Base-by-base conservation (phyloP, 2,329 filamentous ascomycete genomes). In the Clonostachys sp. region DNA sequence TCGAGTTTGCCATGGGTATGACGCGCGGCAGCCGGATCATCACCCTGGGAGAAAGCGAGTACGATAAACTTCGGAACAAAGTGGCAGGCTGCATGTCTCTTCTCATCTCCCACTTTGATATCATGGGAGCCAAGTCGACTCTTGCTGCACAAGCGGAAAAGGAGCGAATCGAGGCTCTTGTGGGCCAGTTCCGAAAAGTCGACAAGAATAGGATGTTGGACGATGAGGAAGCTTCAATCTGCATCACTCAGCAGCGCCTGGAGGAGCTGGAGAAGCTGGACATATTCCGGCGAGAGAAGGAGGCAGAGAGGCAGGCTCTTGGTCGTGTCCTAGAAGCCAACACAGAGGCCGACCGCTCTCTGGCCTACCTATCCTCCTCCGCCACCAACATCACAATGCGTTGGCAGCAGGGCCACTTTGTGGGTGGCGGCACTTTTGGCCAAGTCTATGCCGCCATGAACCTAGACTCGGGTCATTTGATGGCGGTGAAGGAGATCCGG, bases 331-430 rank as follows among this genome's bases (percentile, higher is more conserved):
- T 99, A 51, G 94, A 99, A 70, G 91, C 91, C 50, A 92, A 87
- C 47, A 97, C 95, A 63, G 94, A 97, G 68, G 91, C 95, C 12
- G 94, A 99, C 66, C 87, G 92, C 46, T 96, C 92, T 30, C 79
- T 99, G 39, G 95, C 92, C 2, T 95, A 91, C 60, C 81, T 99
- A 16, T 96, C 91, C 3, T 94, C 92, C 0, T 95, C 90, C 39
- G 90, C 92, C 13, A 96, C 91, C 18, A 97, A 97, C 62, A 88
- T 97, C 49, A 95, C 89, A 41, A 83, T 97, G 70, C 86, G 94
- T 53, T 99, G 94, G 94, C 94, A 97, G 65, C 94, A 96, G 73
- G 94, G 94, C n/a, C 90, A 95, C 58, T 99, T 95, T 62, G 90
- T 99, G 41, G 94, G 94, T 45, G 92, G 94, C 45, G 94, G 94